phyloP scores from a whole-genome alignment of 345 rosid genomes.

The Linum usitatissimum region DNA sequence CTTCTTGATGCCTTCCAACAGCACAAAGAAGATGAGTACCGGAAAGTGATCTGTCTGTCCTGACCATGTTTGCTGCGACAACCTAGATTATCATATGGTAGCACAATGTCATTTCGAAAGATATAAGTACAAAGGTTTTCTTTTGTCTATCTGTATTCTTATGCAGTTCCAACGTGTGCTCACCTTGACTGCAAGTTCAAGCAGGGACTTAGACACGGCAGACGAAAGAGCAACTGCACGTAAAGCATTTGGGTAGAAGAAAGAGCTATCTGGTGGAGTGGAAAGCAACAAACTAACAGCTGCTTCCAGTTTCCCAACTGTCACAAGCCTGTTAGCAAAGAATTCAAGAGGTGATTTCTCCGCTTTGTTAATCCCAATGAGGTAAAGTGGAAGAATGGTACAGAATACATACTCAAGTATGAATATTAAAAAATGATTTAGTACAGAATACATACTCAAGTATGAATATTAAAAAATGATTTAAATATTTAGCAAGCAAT shows the following conservation, averaged over 20 bases:
- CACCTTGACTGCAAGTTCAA: constrained; percentile 91
- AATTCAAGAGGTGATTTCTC: constrained; percentile 2
- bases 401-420: too few species aligned
- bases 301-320: constrained; percentile 88
- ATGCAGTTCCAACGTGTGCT: constrained; percentile 6
- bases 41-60: constrained; percentile 74
- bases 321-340: constrained; percentile 56
- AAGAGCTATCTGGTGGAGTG: constrained; percentile 80
- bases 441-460: too few species aligned
- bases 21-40: constrained; percentile 97
- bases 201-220: constrained; percentile 92
- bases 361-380: background rate
- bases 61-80: constrained; percentile 96
- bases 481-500: too few species aligned
- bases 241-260: constrained; percentile 82
- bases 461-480: too few species aligned
- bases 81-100: constrained; percentile 39
- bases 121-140: background rate
- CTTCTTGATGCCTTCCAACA: constrained; percentile 95
- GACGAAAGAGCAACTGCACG: constrained; percentile 97
- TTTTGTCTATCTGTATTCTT: background rate
- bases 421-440: too few species aligned
- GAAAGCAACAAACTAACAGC: constrained; percentile 93
- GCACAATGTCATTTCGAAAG: constrained; percentile 8
- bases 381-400: too few species aligned